Evolutionary conservation across 202 grass and related monocot species (phyloP).

Genomic region (Digitaria exilis): DNA sequence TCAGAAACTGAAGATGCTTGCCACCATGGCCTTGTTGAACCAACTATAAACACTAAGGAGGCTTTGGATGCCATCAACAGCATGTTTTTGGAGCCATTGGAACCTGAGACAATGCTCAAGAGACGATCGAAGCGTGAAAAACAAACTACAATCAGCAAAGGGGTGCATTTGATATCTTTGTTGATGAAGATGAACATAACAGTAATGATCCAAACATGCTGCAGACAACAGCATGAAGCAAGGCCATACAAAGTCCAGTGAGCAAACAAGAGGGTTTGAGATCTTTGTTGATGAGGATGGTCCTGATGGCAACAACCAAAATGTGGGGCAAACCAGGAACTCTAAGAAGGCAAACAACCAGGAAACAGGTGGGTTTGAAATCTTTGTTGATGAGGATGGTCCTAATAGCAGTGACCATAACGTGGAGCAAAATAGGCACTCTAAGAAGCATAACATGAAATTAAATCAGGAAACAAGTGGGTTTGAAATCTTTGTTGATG

Average conservation of each 20-base stretch:
- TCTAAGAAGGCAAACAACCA: conserved; percentile 30
- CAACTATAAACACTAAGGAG: conserved; percentile 91
- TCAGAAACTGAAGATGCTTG: conserved; percentile 90
- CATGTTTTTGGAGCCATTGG: conserved; percentile 91
- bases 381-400: conserved; percentile 64
- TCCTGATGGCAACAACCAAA: conserved; percentile 26
- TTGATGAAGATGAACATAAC: conserved; percentile 62
- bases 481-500: conserved; percentile 74
- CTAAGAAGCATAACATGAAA: conserved; percentile 25
- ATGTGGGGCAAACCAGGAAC: conserved; percentile 20
- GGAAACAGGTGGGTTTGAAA: conserved; percentile 44
- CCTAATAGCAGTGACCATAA: conserved; percentile 30
- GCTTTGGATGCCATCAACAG: conserved; percentile 81
- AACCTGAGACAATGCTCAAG: conserved; percentile 68
- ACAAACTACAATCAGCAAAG: conserved; percentile 51
- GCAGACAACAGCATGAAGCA: conserved; percentile 32
- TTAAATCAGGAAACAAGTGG: conserved; percentile 24
- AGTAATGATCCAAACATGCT: conserved; percentile 15
- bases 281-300: conserved; percentile 68
- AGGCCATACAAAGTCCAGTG: conserved; percentile 40
- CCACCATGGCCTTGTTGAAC: conserved; percentile 91
- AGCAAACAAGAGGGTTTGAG: conserved; percentile 55
- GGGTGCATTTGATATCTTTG: conserved; percentile 61
- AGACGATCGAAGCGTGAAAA: conserved; percentile 55
- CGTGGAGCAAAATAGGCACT: conserved; percentile 11